Evolutionary conservation across 345 rosid genomes (phyloP), one percentile per base, ranked within the genome.

Genomic region (Gossypium mustelinum): DNA sequence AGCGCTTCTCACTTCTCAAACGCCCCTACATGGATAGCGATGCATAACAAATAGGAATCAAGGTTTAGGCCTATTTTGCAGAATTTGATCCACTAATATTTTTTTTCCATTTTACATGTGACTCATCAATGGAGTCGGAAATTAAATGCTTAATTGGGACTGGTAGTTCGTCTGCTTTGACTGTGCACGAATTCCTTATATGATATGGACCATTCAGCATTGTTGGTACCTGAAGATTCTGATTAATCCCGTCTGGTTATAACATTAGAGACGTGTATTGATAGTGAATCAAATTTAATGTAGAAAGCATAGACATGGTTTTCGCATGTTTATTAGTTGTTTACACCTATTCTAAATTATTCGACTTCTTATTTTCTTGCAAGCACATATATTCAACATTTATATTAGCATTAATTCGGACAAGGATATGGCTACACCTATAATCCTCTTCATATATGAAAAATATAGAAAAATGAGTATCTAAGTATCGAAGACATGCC

Each of bases 151-250:
- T 74, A 34, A 34, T 5, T 34, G 41, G 41, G 41, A 5, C 41
- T 34, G 7, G 1, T 34, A 34, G 41, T 34, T 34, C 7, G 7
- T 34, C 7, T 34, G 41, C 41, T 5, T 74, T 78, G 76, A 76
- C 79, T 39, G 8, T 20, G 68, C 18, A 56, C 45, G 56, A 50
- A 17, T 18, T 77, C 34, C 13, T 20, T 34, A 45, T n/a, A 1
- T 64, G 69, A 63, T 39, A 63, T 65, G 59, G 80, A 58, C 47
- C 51, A 43, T 29, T 75, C 56, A 58, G 27, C 58, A 11, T 58
- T 76, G 74, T 52, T 77, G 76, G 78, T 74, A 73, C 78, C 64
- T 69, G 25, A 25, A 56, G 64, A 55, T 74, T 75, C 78, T 74
- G 61, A 69, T 73, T 60, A 4, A 34, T 5, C 55, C 44, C 76